Conservation (phyloP, 306 rosid species). For the Cucumis cinereus region DNA sequence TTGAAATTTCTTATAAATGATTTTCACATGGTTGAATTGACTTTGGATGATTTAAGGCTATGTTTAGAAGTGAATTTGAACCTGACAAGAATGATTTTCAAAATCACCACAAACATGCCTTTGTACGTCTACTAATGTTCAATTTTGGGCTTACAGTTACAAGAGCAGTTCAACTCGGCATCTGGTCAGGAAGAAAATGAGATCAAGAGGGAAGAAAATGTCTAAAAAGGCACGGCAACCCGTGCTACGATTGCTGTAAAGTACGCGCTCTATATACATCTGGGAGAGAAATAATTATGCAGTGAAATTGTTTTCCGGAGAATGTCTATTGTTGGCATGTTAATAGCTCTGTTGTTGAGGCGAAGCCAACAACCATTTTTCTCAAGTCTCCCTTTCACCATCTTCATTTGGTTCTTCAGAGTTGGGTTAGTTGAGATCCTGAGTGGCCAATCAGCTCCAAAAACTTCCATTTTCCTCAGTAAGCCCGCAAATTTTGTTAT, state of each 20-base stretch:
- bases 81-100: too few relatives aligned
- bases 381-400: constrained; percentile 17
- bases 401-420: constrained; percentile 8
- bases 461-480: not conserved
- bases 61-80: too few relatives aligned
- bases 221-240: constrained; percentile 17
- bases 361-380: constrained; percentile 20
- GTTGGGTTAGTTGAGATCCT: not conserved
- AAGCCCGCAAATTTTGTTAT: not conserved
- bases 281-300: constrained; percentile 30
- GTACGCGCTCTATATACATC: constrained; percentile 29
- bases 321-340: constrained; percentile 22
- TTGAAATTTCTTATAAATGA: too few relatives aligned
- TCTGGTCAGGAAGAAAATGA: constrained; percentile 55
- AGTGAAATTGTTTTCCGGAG: constrained; percentile 18
- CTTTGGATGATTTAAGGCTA: not conserved
- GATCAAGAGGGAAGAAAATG: constrained; percentile 43
- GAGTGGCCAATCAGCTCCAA: not conserved
- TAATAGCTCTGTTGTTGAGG: constrained; percentile 11
- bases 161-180: constrained; percentile 50
- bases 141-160: constrained; percentile 46
- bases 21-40: too few relatives aligned
- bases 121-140: not conserved
- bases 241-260: constrained; percentile 14
- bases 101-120: not conserved